Evolutionary conservation across 2,329 filamentous ascomycete species (phyloP).

Genomic region (Pseudogymnoascus destructans): DNA sequence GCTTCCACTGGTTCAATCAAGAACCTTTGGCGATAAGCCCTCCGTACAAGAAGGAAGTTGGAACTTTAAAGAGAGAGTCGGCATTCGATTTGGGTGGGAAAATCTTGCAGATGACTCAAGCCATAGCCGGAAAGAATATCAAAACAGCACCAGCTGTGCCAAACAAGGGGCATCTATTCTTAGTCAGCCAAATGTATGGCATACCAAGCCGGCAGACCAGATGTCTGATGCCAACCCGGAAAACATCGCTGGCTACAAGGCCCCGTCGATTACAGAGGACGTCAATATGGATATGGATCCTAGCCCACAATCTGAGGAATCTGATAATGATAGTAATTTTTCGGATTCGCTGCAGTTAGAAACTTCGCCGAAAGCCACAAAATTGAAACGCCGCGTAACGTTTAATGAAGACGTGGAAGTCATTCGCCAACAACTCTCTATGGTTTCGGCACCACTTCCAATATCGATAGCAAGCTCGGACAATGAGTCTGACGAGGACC

Average conservation of each 20-base stretch:
- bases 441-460: background rate
- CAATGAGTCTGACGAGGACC: background rate
- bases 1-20: background rate
- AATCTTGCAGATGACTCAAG: background rate
- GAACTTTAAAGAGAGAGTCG: background rate
- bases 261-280: background rate
- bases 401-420: background rate
- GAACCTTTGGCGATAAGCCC: background rate
- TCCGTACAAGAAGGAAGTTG: background rate
- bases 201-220: background rate
- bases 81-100: background rate
- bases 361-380: background rate
- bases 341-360: background rate
- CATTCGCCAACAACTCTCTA: background rate
- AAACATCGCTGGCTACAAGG: background rate
- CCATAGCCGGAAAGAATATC: background rate
- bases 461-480: background rate
- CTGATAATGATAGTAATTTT: background rate
- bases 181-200: background rate
- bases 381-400: background rate
- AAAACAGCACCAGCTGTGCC: background rate
- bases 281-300: background rate
- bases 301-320: background rate
- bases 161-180: background rate
- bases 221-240: background rate